Evolutionary conservation across 371 early-diverging fungal species (phyloP).

Genomic region (Umbelopsis sp.): DNA sequence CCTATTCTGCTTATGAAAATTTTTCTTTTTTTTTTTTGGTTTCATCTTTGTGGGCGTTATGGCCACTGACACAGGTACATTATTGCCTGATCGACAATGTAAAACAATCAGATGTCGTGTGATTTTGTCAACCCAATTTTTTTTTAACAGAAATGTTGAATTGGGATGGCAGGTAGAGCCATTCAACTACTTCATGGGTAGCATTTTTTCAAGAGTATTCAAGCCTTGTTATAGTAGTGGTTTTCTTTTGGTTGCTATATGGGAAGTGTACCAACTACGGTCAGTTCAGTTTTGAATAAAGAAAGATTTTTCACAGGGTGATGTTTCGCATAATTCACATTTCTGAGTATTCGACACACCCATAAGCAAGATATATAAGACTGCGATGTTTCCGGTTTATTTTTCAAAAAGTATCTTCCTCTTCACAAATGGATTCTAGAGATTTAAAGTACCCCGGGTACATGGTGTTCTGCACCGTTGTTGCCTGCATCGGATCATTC

Average conservation of each 20-base stretch:
- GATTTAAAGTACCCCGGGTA: constrained; percentile 35
- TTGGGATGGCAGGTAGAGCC: too few species aligned
- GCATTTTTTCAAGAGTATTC: not conserved
- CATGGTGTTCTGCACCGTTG: constrained; percentile 48
- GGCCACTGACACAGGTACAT: not conserved
- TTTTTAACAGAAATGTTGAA: too few species aligned
- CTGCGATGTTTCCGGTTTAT: not conserved
- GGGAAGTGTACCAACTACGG: not conserved
- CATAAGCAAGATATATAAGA: not conserved
- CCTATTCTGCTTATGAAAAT: too few species aligned
- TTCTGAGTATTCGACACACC: constrained; percentile 2
- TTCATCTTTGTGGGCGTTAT: not conserved
- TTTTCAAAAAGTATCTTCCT: not conserved
- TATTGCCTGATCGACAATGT: not conserved
- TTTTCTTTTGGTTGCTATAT: not conserved
- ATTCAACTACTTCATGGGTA: not conserved
- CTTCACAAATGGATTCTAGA: constrained; percentile 38
- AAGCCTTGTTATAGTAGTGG: too few species aligned
- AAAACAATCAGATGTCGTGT: not conserved
- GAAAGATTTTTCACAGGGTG: not conserved
- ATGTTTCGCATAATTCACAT: constrained; percentile 1
- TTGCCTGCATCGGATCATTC: constrained; percentile 44
- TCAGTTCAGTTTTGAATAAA: constrained; percentile 15
- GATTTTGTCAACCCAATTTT: too few species aligned
- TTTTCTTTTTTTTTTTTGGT: too few species aligned